Percentiles rank a stretch among this genome's conserved stretches.
These are phyloP conservation scores for Scheffersomyces lignosus DNA, from an alignment of 805 yeast genomes.

Conservation along the genomic window DNA sequence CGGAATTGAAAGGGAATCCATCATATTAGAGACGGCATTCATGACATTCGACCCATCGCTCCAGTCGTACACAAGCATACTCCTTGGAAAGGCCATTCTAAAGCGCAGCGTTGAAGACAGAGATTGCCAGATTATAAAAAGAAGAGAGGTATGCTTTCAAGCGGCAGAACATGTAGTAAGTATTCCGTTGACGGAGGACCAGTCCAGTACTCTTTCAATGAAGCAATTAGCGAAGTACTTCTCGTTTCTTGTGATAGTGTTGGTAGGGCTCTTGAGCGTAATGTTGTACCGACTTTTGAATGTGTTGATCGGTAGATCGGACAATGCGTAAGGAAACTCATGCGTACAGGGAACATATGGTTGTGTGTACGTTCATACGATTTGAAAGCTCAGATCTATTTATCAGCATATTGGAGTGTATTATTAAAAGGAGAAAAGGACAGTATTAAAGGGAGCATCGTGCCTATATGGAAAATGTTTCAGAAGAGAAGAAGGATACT, in stretches of 20 bases:
- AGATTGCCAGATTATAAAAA: slow-evolving; percentile 34
- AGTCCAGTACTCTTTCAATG: slow-evolving; percentile 18
- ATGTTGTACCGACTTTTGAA: slow-evolving; percentile 29
- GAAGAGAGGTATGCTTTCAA: slow-evolving; percentile 40
- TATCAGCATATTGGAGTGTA: too few species aligned
- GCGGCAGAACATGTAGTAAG: slow-evolving; percentile 45
- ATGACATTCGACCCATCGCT: slow-evolving; percentile 33
- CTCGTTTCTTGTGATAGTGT: slow-evolving; percentile 19
- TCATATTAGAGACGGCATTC: slow-evolving; percentile 28
- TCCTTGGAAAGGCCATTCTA: slow-evolving; percentile 42
- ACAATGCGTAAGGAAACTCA: too few species aligned
- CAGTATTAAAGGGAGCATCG: too few species aligned
- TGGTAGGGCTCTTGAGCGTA: slow-evolving; percentile 23
- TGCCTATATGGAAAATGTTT: too few species aligned
- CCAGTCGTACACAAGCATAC: slow-evolving; percentile 35
- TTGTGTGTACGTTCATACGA: too few species aligned
- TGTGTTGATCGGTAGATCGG: slow-evolving; percentile 11
- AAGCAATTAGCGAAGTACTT: slow-evolving; percentile 24
- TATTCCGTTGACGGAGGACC: slow-evolving; percentile 40
- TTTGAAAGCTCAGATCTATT: too few species aligned
- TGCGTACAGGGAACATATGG: too few species aligned
- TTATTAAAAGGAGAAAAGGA: too few species aligned
- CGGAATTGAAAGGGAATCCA: slow-evolving; percentile 36
- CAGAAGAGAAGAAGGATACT: too few species aligned
- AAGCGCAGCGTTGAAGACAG: slow-evolving; percentile 27